Evolutionary conservation across 495 filamentous ascomycete genomes (phyloP).

Genomic region (Penicillium macrosclerotiorum): DNA sequence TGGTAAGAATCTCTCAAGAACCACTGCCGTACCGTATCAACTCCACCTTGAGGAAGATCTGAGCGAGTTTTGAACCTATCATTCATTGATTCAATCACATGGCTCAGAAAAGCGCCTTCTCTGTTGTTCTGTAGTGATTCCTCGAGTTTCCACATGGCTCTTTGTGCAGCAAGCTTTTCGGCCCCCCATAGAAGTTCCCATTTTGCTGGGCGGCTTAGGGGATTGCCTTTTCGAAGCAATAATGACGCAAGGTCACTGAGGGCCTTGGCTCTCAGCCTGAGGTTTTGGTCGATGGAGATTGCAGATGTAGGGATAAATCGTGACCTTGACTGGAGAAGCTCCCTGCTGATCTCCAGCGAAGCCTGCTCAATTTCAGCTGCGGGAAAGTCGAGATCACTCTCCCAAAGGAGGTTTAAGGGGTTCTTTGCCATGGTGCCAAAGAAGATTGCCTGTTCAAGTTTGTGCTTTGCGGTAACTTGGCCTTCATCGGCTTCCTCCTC

Average conservation of each 20-base stretch:
- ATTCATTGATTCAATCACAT: conserved; percentile 67
- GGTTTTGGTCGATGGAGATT: conserved; percentile 76
- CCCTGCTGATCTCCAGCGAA: conserved; percentile 73
- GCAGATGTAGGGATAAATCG: conserved; percentile 67
- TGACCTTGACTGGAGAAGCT: conserved; percentile 73
- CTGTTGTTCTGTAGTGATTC: conserved; percentile 52
- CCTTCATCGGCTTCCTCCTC: conserved; percentile 30
- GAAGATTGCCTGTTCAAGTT: conserved; percentile 92
- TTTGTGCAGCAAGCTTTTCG: conserved; percentile 85
- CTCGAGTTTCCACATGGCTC: conserved; percentile 74
- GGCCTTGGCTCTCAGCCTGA: conserved; percentile 65
- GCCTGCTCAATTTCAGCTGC: conserved; percentile 71
- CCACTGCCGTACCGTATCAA: conserved; percentile 75
- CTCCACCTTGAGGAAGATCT: conserved; percentile 57
- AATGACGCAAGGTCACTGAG: conserved; percentile 69
- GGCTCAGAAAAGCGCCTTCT: conserved; percentile 57
- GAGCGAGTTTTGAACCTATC: conserved; percentile 61
- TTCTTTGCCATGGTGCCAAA: conserved; percentile 79
- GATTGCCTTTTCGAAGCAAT: conserved; percentile 54
- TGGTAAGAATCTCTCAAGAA: conserved; percentile 74
- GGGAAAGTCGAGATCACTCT: conserved; percentile 60
- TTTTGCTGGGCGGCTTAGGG: conserved; percentile 58
- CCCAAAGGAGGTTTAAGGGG: conserved; percentile 71
- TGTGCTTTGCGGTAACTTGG: conserved; percentile 73
- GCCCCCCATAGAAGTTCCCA: conserved; percentile 89